These are phyloP conservation scores for Camellia granthamiana DNA, from an alignment of 148 eudicot species.

Conservation along the genomic window DNA sequence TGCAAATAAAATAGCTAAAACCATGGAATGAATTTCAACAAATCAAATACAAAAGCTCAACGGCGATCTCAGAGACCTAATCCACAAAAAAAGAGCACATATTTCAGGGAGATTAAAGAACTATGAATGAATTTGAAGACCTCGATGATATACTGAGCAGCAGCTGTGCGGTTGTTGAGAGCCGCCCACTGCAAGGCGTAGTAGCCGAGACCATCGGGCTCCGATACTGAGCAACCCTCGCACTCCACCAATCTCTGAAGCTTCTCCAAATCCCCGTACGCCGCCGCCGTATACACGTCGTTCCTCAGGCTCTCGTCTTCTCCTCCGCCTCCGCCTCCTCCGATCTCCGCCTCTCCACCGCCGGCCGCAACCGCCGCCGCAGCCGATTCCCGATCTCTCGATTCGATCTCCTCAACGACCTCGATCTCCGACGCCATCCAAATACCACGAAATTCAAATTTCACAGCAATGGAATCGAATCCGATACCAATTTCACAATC, in stretches of 20 bases:
- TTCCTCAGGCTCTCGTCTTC: slow-evolving; percentile 59
- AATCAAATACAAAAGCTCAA: not conserved
- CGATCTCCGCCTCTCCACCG: slow-evolving; percentile 25
- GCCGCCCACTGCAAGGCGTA: slow-evolving; percentile 98
- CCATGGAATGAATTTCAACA: not conserved
- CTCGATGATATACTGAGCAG: slow-evolving; percentile 88
- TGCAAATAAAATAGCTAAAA: no score
- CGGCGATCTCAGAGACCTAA: not conserved
- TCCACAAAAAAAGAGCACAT: not conserved
- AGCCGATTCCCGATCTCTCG: slow-evolving; percentile 38
- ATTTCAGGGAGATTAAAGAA: not conserved
- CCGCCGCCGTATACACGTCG: slow-evolving; percentile 94
- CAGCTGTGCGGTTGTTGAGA: slow-evolving; percentile 87
- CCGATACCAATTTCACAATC: not conserved
- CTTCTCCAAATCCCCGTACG: slow-evolving; percentile 97
- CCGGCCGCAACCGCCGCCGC: slow-evolving; percentile 22
- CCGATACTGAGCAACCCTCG: slow-evolving; percentile 78
- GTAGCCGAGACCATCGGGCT: slow-evolving; percentile 83
- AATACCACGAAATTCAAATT: not conserved
- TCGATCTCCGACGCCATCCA: slow-evolving; percentile 94
- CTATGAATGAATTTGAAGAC: slow-evolving; percentile 21
- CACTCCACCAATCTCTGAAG: slow-evolving; percentile 75
- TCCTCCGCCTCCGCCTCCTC: slow-evolving; percentile 19
- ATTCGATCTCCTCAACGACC: slow-evolving; percentile 76
- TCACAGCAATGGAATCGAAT: not conserved